phyloP scores from a whole-genome alignment of 163 green algal genomes.

The Coccomyxa subellipsoidea region DNA sequence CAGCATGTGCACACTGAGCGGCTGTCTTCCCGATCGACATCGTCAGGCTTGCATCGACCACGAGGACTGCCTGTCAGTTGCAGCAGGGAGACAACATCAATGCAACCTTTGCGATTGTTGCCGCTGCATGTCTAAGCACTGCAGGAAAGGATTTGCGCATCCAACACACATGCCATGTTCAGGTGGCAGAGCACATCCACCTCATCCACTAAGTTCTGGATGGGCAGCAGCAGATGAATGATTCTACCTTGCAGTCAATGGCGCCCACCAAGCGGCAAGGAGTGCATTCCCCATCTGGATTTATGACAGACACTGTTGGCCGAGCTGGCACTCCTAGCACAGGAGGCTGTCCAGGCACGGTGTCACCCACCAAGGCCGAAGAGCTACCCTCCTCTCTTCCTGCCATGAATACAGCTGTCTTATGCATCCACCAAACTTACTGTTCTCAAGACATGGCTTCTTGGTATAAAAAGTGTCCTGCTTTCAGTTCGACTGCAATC shows the following conservation, averaged over 20 bases:
- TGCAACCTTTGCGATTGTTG: background rate
- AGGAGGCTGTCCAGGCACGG: background rate
- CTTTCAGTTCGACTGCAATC: background rate
- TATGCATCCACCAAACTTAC: background rate
- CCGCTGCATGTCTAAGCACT: too few species aligned
- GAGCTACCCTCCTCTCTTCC: background rate
- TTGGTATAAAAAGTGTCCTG: too few species aligned
- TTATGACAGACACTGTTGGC: constrained; percentile 12
- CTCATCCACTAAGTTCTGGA: too few species aligned
- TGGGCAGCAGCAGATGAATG: too few species aligned
- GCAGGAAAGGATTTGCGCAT: too few species aligned
- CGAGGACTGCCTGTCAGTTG: constrained; percentile 23
- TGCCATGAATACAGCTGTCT: constrained; percentile 2
- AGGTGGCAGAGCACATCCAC: too few species aligned
- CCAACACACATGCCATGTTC: too few species aligned
- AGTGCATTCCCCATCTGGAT: constrained; percentile 17
- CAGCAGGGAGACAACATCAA: background rate
- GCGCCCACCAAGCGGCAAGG: constrained; percentile 14
- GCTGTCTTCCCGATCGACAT: constrained; percentile 32
- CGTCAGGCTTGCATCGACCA: constrained; percentile 18
- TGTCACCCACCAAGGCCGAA: background rate
- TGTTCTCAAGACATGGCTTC: too few species aligned
- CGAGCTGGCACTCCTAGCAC: background rate
- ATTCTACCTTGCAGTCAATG: background rate
- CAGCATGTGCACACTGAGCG: constrained; percentile 33